phyloP scores from a whole-genome alignment of 768 basidiomycete genomes.

The Mrakia hoshinonis region DNA sequence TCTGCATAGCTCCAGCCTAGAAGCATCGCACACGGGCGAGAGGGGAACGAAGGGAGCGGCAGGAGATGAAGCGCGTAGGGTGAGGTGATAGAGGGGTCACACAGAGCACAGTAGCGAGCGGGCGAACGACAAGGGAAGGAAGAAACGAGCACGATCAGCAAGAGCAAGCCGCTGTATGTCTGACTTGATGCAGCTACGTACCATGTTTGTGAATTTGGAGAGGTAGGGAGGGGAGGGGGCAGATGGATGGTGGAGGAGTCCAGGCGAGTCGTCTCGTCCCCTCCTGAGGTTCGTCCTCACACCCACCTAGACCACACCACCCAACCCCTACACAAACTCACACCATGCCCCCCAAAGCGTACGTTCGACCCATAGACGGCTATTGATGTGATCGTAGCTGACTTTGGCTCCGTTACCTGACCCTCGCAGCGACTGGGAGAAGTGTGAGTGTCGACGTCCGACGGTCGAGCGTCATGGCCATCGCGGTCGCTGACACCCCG shows the following conservation, averaged over 20 bases:
- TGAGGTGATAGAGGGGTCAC: not conserved
- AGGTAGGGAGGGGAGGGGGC: not conserved
- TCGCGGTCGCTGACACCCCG: not conserved
- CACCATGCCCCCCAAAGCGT: slow-evolving; percentile 90
- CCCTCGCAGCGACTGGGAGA: slow-evolving; percentile 83
- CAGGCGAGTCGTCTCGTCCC: not conserved
- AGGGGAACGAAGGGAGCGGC: not conserved
- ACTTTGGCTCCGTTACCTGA: no score
- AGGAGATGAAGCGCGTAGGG: not conserved
- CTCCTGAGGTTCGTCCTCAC: not conserved
- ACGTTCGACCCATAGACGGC: slow-evolving; percentile 47
- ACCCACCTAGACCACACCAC: not conserved
- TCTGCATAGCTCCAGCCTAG: slow-evolving; percentile 88
- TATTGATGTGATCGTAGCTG: no score
- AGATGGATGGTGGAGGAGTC: slow-evolving; percentile 1
- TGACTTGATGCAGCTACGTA: not conserved
- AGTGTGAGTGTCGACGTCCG: slow-evolving; percentile 53
- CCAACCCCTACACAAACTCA: not conserved
- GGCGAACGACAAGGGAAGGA: not conserved
- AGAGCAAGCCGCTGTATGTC: not conserved
- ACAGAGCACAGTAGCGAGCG: not conserved
- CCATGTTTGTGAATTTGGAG: not conserved
- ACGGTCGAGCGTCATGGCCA: not conserved
- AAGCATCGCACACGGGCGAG: not conserved
- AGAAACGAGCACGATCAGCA: not conserved